Conservation (phyloP, 306 rosid genomes). For the Styphnolobium japonicum region DNA sequence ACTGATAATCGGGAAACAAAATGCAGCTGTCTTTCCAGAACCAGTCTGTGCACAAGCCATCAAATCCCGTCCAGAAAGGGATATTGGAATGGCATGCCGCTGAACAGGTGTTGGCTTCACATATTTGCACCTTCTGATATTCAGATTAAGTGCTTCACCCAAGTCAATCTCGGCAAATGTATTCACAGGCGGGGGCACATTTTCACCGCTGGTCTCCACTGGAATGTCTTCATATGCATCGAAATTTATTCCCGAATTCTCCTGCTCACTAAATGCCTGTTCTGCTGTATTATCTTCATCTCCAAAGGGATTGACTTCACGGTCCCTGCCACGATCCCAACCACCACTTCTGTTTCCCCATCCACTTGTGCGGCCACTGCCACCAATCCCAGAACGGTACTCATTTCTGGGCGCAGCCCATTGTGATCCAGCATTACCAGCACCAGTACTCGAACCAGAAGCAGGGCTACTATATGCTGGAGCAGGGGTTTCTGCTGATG, state of each 20-base stretch:
- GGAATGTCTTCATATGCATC: constrained; percentile 91
- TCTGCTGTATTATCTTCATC: constrained; percentile 61
- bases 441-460: not conserved
- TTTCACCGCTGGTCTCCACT: constrained; percentile 77
- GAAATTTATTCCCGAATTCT: constrained; percentile 65
- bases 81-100: constrained; percentile 82
- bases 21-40: constrained; percentile 93
- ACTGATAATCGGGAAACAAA: constrained; percentile 84
- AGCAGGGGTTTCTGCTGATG: constrained; percentile 46
- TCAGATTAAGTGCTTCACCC: constrained; percentile 75
- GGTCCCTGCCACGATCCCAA: constrained; percentile 70
- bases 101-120: constrained; percentile 88
- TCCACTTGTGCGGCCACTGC: constrained; percentile 48
- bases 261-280: constrained; percentile 47
- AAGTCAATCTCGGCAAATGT: constrained; percentile 87
- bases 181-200: constrained; percentile 74
- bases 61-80: constrained; percentile 77
- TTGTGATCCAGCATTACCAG: constrained; percentile 39
- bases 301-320: constrained; percentile 73
- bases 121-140: constrained; percentile 78
- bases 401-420: constrained; percentile 53
- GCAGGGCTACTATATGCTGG: constrained; percentile 30
- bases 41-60: constrained; percentile 98
- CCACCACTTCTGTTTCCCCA: constrained; percentile 59
- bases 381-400: constrained; percentile 24